Evolutionary conservation across 306 rosid genomes (phyloP).

Genomic region (Hippophae tibetana): DNA sequence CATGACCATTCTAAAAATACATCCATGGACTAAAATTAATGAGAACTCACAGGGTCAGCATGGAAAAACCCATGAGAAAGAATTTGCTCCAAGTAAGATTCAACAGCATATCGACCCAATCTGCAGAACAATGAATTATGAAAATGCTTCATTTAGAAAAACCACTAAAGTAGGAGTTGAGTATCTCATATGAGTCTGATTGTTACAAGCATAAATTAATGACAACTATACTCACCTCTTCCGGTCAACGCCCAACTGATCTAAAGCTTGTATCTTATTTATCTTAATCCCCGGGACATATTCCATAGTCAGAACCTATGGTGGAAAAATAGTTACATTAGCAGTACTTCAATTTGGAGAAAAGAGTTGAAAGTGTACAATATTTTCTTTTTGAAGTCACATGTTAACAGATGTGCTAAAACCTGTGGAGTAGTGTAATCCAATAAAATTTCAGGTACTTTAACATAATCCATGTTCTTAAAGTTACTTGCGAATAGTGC

Average conservation of each 20-base stretch:
- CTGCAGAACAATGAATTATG: conserved; percentile 33
- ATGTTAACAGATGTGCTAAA: conserved; percentile 13
- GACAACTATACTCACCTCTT: conserved; percentile 40
- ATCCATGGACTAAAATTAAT: conserved; percentile 10
- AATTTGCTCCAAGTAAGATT: conserved; percentile 96
- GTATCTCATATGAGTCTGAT: conserved; percentile 8
- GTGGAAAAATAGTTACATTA: conserved; percentile 10
- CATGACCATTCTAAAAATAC: background rate
- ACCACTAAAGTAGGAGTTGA: conserved; percentile 15
- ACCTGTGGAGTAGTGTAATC: conserved; percentile 98
- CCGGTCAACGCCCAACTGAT: conserved; percentile 93
- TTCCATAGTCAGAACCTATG: conserved; percentile 95
- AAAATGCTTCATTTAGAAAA: background rate
- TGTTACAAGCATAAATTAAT: background rate
- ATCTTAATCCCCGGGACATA: conserved; percentile 99
- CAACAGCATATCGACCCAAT: conserved; percentile 92
- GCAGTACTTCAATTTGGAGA: background rate
- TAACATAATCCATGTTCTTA: conserved; percentile 72
- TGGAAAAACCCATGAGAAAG: conserved; percentile 98
- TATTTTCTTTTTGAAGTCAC: conserved; percentile 8
- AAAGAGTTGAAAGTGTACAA: conserved; percentile 5
- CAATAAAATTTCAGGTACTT: conserved; percentile 84
- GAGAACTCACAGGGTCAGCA: conserved; percentile 85
- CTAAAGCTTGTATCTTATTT: conserved; percentile 88
- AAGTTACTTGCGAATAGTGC: conserved; percentile 84